Evolutionary conservation across 2,329 filamentous ascomycete genomes (phyloP), one percentile per base, ranked within the genome.

Genomic region (Fusarium fracticaudum): DNA sequence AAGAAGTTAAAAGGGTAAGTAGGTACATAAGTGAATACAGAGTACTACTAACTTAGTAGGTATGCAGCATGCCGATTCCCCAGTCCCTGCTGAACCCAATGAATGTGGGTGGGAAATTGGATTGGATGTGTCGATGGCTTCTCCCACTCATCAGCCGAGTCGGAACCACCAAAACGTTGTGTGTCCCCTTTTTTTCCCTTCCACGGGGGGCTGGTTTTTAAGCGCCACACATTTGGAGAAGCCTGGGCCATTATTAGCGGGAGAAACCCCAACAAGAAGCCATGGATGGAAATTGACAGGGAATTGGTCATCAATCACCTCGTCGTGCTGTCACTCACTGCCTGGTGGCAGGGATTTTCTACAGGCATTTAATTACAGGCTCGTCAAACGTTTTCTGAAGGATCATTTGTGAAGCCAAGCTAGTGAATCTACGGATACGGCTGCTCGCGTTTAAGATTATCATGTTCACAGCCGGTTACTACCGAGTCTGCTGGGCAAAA

Each of bases 41-140:
- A 35, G 31, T 14, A 33, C 47, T 24, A 31, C 26, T 29, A 47
- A n/a, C 44, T 41, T 38, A 20, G 37, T 38, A 38, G 17, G 12
- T 55, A 38, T 71, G 48, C 61, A 44, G 37, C 69, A 76, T 75
- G 67, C 70, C 69, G 69, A 61, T 69, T 64, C 57, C 51, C 71
- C 64, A 55, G 72, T 66, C 75, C 58, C 59, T 66, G 64, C 65
- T 75, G 65, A 67, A 75, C 64, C 66, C 74, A 68, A 65, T 64
- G 55, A 74, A 74, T 73, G 72, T 70, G 60, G 66, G 62, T 54
- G 73, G 76, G 76, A 78, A 76, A 78, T 78, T 78, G 69, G 71
- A 78, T 78, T 78, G 69, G 71, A 35, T 51, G 31, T 73, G 74
- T 78, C 66, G 73, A 78, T 78, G 77, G 74, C 72, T 71, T 76